Conservation (phyloP, 1,284 basidiomycete genomes). For the Boletellus dicymbophilus region DNA sequence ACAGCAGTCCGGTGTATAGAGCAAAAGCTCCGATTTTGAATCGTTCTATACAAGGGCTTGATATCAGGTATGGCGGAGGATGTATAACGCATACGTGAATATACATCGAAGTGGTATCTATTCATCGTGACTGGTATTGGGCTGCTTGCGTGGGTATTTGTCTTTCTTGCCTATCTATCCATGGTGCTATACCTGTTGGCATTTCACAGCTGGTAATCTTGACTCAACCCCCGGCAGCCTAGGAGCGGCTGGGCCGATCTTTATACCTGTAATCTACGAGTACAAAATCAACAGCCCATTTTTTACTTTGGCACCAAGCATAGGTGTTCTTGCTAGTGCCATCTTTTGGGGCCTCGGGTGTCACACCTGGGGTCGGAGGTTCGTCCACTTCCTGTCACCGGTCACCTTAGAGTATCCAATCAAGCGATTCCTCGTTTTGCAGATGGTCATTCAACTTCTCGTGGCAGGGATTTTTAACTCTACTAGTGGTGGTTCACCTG, state of each 20-base stretch:
- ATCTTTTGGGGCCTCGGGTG: slow-evolving; percentile 65
- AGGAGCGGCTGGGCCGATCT: slow-evolving; percentile 57
- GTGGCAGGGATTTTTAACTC: too few species aligned
- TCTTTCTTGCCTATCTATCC: not conserved
- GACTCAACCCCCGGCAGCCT: too few species aligned
- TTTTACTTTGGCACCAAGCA: slow-evolving; percentile 56
- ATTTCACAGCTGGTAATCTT: too few species aligned
- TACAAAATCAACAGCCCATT: slow-evolving; percentile 56
- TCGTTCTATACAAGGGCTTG: slow-evolving; percentile 58
- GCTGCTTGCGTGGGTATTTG: slow-evolving; percentile 62
- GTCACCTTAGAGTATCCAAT: not conserved
- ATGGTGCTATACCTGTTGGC: too few species aligned
- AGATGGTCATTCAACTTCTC: too few species aligned
- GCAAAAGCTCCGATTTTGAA: slow-evolving; percentile 59
- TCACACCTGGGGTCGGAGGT: slow-evolving; percentile 66
- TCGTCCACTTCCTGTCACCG: slow-evolving; percentile 8
- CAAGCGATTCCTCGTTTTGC: not conserved
- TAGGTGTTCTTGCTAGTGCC: slow-evolving; percentile 65
- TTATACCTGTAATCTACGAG: slow-evolving; percentile 57
- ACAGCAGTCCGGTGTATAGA: slow-evolving; percentile 54
- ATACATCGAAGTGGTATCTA: slow-evolving; percentile 51
- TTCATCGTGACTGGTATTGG: slow-evolving; percentile 67
- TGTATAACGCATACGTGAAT: too few species aligned
- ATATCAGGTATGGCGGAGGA: slow-evolving; percentile 62
- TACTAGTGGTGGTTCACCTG: too few species aligned